Percentiles rank a stretch among this genome's conserved stretches.
Conservation (phyloP, 305 asterid species). For the Stenogyne calaminthoides region DNA sequence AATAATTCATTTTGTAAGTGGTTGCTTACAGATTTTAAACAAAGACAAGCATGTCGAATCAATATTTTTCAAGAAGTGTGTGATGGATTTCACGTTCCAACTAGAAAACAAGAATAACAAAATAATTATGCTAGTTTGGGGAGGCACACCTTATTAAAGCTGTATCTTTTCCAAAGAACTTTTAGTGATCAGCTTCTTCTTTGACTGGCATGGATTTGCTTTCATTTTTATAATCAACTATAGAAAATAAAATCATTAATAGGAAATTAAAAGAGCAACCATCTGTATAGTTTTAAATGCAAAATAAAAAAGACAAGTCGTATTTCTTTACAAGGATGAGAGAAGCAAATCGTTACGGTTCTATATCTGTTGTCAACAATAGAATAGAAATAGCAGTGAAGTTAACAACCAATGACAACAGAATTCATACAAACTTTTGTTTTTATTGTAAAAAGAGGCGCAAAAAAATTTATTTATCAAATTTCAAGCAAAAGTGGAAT, state of each 20-base stretch:
- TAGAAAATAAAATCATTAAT: constrained; percentile 28
- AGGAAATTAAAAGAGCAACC: constrained; percentile 11
- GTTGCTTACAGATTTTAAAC: constrained; percentile 2
- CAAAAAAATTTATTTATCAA: constrained; percentile 25
- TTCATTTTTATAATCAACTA: constrained; percentile 71
- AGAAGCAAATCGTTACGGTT: background rate
- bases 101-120: background rate
- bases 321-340: constrained; percentile 3
- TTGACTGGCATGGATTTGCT: constrained; percentile 68
- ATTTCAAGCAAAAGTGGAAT: constrained; percentile 69
- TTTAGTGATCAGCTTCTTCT: constrained; percentile 90
- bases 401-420: constrained; percentile 3
- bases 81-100: background rate
- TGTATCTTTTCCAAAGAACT: constrained; percentile 71
- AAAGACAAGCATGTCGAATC: background rate
- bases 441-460: background rate
- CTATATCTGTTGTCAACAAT: constrained; percentile 6
- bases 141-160: constrained; percentile 69
- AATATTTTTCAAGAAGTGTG: background rate
- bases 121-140: background rate
- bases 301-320: background rate
- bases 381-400: constrained; percentile 2
- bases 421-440: background rate
- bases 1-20: constrained; percentile 13
- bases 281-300: constrained; percentile 19